Percentiles rank a stretch among this genome's conserved stretches.
Evolutionary conservation across 2,329 filamentous ascomycete species (phyloP).

Genomic region (Cryphonectria naterciae): DNA sequence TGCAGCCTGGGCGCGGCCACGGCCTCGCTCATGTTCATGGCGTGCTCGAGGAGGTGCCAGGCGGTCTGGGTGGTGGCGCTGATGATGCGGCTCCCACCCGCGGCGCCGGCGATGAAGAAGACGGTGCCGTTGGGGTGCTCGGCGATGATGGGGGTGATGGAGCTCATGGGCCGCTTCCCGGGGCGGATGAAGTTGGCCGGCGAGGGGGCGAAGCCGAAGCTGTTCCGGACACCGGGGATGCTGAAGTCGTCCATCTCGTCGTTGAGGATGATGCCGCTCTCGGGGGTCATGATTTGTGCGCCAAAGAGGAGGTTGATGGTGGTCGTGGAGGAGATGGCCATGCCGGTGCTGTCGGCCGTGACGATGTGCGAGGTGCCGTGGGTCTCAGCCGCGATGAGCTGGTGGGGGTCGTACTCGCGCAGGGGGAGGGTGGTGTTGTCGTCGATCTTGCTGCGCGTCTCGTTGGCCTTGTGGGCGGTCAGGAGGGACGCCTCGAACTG

Average conservation of each 20-base stretch:
- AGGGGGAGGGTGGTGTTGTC: constrained; percentile 74
- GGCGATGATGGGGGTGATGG: constrained; percentile 80
- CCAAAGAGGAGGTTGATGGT: constrained; percentile 90
- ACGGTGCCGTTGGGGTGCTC: constrained; percentile 68
- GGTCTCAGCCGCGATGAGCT: constrained; percentile 68
- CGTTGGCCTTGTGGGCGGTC: constrained; percentile 58
- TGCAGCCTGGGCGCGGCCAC: constrained; percentile 74
- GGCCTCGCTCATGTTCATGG: constrained; percentile 63
- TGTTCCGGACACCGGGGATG: constrained; percentile 76
- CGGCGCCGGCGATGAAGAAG: constrained; percentile 74
- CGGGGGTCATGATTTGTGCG: constrained; percentile 74
- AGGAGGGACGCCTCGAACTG: constrained; percentile 72
- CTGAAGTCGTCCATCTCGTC: constrained; percentile 81
- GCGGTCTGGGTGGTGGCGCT: constrained; percentile 80
- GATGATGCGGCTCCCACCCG: constrained; percentile 84
- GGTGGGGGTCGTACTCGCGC: constrained; percentile 71
- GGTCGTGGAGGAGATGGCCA: constrained; percentile 81
- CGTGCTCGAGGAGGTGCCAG: constrained; percentile 72
- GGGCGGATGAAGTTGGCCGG: constrained; percentile 81
- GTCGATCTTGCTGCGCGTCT: constrained; percentile 68
- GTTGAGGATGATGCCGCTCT: constrained; percentile 81
- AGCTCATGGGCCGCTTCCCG: constrained; percentile 81
- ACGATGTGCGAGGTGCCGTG: constrained; percentile 77
- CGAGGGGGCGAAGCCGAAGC: constrained; percentile 83
- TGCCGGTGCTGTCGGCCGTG: constrained; percentile 70